Percentiles rank a stretch among this genome's conserved stretches.
phyloP scores from a whole-genome alignment of 805 yeast genomes.

The Pichia scutulata region DNA sequence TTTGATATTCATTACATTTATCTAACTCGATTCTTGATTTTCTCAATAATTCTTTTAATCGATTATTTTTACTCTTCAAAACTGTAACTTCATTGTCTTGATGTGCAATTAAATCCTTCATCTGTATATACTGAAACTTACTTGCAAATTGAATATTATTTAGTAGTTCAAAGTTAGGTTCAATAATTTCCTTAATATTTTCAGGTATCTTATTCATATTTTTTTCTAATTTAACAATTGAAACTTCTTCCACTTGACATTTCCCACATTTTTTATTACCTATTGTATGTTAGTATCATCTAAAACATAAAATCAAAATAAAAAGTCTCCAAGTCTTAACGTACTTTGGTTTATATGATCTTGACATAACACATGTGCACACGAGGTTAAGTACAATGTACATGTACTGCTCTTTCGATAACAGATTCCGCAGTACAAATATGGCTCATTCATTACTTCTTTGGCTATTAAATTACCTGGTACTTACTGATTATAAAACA shows the following conservation, averaged over 20 bases:
- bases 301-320: too few relatives aligned
- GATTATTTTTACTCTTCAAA: constrained; percentile 2
- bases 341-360: constrained; percentile 2
- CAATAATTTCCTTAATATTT: constrained; percentile 2
- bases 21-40: constrained; percentile 4
- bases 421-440: constrained; percentile 6
- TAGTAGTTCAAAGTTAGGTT: constrained; percentile 2
- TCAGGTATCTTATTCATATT: not conserved
- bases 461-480: not conserved
- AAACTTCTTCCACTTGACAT: not conserved
- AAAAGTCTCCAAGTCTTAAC: not conserved
- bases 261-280: not conserved
- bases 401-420: not conserved
- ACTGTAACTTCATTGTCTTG: not conserved
- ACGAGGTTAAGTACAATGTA: constrained; percentile 2
- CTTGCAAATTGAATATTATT: constrained; percentile 3
- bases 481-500: too few relatives aligned
- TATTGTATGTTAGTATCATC: not conserved
- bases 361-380: constrained; percentile 7
- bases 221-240: constrained; percentile 1
- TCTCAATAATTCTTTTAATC: constrained; percentile 4
- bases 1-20: constrained; percentile 6
- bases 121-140: constrained; percentile 2
- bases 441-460: constrained; percentile 1
- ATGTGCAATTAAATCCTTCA: not conserved